Percentiles rank a stretch among this genome's conserved stretches.
These are phyloP conservation scores for Rosa lucieae DNA, from an alignment of 306 rosid genomes.

Conservation along the genomic window DNA sequence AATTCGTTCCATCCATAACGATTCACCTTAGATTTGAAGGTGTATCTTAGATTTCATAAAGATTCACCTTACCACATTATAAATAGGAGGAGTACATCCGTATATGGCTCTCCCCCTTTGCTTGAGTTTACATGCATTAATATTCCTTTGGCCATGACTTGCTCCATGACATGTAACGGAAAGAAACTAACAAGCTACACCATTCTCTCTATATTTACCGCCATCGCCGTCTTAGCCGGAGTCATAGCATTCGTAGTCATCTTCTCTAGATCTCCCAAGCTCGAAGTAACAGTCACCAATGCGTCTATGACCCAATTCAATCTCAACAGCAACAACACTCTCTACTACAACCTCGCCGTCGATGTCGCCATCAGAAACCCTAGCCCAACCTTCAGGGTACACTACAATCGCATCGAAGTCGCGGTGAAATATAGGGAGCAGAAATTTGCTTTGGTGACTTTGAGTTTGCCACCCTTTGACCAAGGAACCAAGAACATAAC, in stretches of 20 bases:
- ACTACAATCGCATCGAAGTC: conserved; percentile 20
- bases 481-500: conserved; percentile 27
- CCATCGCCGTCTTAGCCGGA: not conserved
- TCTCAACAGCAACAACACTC: conserved; percentile 8
- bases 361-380: conserved; percentile 23
- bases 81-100: not conserved
- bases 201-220: not conserved
- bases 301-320: conserved; percentile 29
- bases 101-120: not conserved
- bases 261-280: conserved; percentile 11
- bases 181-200: not conserved
- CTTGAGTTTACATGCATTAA: not conserved
- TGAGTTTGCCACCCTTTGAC: conserved; percentile 11
- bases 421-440: not conserved
- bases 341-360: conserved; percentile 26
- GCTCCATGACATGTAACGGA: not conserved
- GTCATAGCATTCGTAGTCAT: conserved; percentile 1
- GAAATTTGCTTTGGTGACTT: conserved; percentile 13
- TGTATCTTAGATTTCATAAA: too few species aligned
- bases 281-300: conserved; percentile 10
- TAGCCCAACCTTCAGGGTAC: conserved; percentile 9
- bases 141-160: not conserved
- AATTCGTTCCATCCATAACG: too few species aligned
- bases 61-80: not conserved
- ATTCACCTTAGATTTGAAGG: too few species aligned